phyloP scores from a whole-genome alignment of 2,329 filamentous ascomycete species.

The Stachybotrys echinatus region DNA sequence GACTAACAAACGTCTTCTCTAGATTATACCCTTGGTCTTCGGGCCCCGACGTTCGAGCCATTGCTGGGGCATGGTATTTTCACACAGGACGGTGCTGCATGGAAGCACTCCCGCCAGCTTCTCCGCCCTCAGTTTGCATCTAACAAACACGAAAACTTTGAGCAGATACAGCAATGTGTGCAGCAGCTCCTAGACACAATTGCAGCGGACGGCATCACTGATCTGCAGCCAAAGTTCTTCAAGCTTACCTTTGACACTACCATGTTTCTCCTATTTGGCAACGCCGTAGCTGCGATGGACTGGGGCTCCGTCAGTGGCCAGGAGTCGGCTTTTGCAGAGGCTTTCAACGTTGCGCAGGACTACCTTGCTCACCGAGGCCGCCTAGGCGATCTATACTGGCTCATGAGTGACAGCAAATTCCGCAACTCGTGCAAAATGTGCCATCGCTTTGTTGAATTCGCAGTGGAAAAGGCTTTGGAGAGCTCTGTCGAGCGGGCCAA shows the following conservation, averaged over 20 bases:
- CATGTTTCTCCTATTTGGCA: constrained; percentile 53
- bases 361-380: constrained; percentile 6
- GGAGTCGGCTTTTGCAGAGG: constrained; percentile 10
- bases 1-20: background rate
- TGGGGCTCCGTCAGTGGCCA: constrained; percentile 2
- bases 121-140: constrained; percentile 16
- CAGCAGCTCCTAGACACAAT: constrained; percentile 5
- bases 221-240: constrained; percentile 40
- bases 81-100: constrained; percentile 29
- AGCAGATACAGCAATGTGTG: constrained; percentile 14
- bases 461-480: constrained; percentile 1
- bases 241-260: constrained; percentile 38
- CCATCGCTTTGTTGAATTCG: constrained; percentile 5
- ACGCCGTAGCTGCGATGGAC: constrained; percentile 23
- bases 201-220: constrained; percentile 15
- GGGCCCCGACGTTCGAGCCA: constrained; percentile 3
- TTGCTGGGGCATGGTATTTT: constrained; percentile 10
- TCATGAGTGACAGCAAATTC: constrained; percentile 4
- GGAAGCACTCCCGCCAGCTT: constrained; percentile 31
- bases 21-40: constrained; percentile 4
- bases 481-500: background rate
- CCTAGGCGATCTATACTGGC: constrained; percentile 6
- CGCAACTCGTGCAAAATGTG: constrained; percentile 3
- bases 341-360: constrained; percentile 7
- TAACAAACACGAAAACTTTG: constrained; percentile 12